Evolutionary conservation across 495 filamentous ascomycete species (phyloP).

Genomic region (Talaromyces borbonicus): DNA sequence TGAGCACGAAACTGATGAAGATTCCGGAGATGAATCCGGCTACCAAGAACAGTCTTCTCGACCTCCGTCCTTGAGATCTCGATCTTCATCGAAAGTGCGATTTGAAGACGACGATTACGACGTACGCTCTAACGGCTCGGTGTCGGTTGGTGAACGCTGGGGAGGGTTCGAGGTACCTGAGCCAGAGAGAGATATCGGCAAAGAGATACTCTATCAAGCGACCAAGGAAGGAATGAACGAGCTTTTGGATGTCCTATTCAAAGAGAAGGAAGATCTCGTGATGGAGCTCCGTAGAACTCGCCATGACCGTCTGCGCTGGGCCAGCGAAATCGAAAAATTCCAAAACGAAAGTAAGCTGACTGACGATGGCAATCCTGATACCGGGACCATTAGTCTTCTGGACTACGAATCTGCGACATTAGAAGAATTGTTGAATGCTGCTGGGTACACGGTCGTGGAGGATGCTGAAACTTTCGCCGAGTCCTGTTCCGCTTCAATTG

Average conservation of each 20-base stretch:
- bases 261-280: conserved; percentile 65
- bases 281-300: conserved; percentile 57
- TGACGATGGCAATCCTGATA: conserved; percentile 4
- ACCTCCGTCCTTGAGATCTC: conserved; percentile 54
- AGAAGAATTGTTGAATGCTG: neutral
- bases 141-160: conserved; percentile 67
- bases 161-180: conserved; percentile 74
- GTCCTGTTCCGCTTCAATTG: neutral
- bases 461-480: neutral
- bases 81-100: conserved; percentile 76
- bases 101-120: conserved; percentile 78
- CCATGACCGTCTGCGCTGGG: conserved; percentile 47
- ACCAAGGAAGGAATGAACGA: conserved; percentile 89
- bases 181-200: conserved; percentile 70
- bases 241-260: conserved; percentile 77
- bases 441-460: neutral
- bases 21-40: conserved; percentile 18
- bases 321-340: conserved; percentile 40
- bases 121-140: conserved; percentile 65
- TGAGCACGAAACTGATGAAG: conserved; percentile 51
- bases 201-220: conserved; percentile 83
- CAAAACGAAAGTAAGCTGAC: conserved; percentile 13
- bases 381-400: neutral
- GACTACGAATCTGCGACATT: neutral
- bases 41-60: conserved; percentile 32